These are phyloP conservation scores for Macrolepiota albuminosa DNA, from an alignment of 768 basidiomycete genomes.

Conservation along the genomic window DNA sequence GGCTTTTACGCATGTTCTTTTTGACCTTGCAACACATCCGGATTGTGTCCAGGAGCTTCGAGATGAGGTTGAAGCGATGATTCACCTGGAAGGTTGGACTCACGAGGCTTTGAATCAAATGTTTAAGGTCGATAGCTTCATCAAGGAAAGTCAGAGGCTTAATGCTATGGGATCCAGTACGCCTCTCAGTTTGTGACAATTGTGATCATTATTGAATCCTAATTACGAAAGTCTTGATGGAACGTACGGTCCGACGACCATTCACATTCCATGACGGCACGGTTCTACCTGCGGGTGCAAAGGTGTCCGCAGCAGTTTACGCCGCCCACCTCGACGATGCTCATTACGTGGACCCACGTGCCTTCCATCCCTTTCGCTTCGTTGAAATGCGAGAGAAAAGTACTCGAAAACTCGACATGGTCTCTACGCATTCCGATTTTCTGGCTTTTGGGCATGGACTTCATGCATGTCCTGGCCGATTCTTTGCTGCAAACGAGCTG, in stretches of 20 bases:
- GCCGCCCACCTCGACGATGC: conserved; percentile 20
- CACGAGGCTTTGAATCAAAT: conserved; percentile 9
- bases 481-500: conserved; percentile 19
- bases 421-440: conserved; percentile 27
- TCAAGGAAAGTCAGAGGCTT: conserved; percentile 32
- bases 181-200: conserved; percentile 17
- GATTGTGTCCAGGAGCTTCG: conserved; percentile 27
- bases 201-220: background rate
- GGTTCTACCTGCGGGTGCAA: conserved; percentile 21
- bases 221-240: conserved; percentile 13
- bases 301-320: conserved; percentile 19
- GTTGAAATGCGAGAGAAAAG: conserved; percentile 25
- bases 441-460: conserved; percentile 20
- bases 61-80: conserved; percentile 32
- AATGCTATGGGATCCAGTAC: conserved; percentile 26
- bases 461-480: conserved; percentile 19
- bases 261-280: conserved; percentile 26
- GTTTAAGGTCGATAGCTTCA: conserved; percentile 25
- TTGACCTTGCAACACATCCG: conserved; percentile 26
- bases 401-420: conserved; percentile 26
- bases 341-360: conserved; percentile 25
- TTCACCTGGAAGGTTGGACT: conserved; percentile 27
- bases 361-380: conserved; percentile 42
- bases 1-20: conserved; percentile 31
- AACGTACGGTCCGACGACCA: conserved; percentile 24